A percentile compares a stretch with the other conserved stretches of the same genome.
These are phyloP conservation scores for Lactarius sp. DNA, from an alignment of 768 basidiomycete genomes.

Conservation along the genomic window DNA sequence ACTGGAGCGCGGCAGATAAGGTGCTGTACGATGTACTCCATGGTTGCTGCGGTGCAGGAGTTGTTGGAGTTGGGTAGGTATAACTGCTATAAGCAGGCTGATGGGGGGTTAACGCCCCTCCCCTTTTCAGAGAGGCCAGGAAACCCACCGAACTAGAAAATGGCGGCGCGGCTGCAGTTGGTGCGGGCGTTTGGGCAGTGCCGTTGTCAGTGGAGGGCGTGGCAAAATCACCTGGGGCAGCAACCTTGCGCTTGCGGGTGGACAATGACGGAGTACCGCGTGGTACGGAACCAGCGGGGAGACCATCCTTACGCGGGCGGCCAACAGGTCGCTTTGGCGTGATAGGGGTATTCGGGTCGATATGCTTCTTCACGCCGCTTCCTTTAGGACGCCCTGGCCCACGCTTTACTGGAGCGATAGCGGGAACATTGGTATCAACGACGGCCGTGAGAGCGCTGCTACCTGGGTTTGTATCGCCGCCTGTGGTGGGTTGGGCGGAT, in stretches of 20 bases:
- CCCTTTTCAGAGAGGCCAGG: neutral
- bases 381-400: constrained; percentile 76
- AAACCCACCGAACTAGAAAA: constrained; percentile 21
- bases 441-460: neutral
- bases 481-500: constrained; percentile 1
- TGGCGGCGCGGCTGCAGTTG: constrained; percentile 15
- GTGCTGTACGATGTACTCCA: constrained; percentile 25
- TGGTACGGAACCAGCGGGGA: constrained; percentile 66
- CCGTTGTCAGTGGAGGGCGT: constrained; percentile 10
- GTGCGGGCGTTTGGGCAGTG: constrained; percentile 4
- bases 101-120: neutral
- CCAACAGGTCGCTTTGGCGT: constrained; percentile 77
- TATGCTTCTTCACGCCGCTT: constrained; percentile 62
- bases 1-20: constrained; percentile 24
- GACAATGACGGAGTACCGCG: constrained; percentile 36
- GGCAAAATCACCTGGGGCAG: constrained; percentile 33
- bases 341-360: constrained; percentile 36
- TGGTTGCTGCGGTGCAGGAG: constrained; percentile 15
- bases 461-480: constrained; percentile 5
- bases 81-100: constrained; percentile 19
- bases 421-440: constrained; percentile 7
- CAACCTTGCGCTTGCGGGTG: constrained; percentile 24
- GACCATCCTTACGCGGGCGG: constrained; percentile 74
- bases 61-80: constrained; percentile 19
- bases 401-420: constrained; percentile 46